phyloP scores from a whole-genome alignment of 331 rosid genomes.

The Arachis monticola region DNA sequence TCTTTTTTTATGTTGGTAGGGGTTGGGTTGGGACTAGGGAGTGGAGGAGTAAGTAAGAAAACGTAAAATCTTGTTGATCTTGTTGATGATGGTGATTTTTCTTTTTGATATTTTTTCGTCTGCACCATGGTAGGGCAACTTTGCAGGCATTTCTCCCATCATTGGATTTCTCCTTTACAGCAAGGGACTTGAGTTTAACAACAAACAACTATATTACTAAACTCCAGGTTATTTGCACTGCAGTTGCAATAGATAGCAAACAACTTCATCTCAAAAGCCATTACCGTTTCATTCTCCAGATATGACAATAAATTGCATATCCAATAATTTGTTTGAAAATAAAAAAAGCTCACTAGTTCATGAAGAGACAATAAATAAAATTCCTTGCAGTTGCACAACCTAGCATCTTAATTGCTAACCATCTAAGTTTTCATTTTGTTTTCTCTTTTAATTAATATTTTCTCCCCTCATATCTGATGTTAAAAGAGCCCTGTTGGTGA shows the following conservation, averaged over 20 bases:
- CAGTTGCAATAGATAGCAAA: background rate
- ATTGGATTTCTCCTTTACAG: background rate
- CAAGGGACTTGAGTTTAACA: slow-evolving; percentile 13
- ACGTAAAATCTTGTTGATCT: too few species aligned
- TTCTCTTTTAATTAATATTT: background rate
- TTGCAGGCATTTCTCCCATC: background rate
- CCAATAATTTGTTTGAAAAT: background rate
- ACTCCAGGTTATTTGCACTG: background rate
- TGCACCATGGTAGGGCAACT: too few species aligned
- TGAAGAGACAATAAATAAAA: too few species aligned
- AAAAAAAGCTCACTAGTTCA: too few species aligned
- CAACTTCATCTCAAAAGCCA: background rate
- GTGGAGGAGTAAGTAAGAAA: too few species aligned
- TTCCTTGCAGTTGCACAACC: background rate
- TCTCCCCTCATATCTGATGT: background rate
- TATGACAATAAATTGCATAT: slow-evolving; percentile 6
- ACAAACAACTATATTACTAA: background rate
- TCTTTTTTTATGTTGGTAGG: too few species aligned
- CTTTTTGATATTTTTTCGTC: too few species aligned
- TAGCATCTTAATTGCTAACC: background rate
- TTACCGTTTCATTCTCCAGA: background rate
- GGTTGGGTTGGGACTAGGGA: too few species aligned
- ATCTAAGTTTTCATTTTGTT: background rate
- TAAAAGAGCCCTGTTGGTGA: slow-evolving; percentile 5
- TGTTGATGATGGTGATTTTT: too few species aligned